phyloP scores from a whole-genome alignment of 805 yeast species.

The Teunomyces atbi region DNA sequence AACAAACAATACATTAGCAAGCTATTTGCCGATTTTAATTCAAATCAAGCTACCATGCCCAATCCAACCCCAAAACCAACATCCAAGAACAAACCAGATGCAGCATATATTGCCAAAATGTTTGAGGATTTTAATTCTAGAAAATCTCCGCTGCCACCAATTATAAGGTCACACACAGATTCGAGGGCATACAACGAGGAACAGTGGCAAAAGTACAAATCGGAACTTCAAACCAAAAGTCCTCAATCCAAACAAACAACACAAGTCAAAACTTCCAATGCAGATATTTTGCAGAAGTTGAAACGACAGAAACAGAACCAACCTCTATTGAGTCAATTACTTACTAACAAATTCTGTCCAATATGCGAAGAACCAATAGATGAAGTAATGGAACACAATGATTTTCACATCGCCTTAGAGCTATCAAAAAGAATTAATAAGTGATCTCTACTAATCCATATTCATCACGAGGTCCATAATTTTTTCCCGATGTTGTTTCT shows the following conservation, averaged over 20 bases:
- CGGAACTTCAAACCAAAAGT: background rate
- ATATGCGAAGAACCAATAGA: constrained; percentile 24
- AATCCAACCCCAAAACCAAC: background rate
- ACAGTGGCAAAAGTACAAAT: background rate
- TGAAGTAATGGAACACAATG: constrained; percentile 49
- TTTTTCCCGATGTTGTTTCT: constrained; percentile 52
- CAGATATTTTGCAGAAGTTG: constrained; percentile 9
- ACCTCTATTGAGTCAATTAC: constrained; percentile 15
- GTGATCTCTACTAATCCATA: constrained; percentile 22
- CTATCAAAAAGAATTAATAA: constrained; percentile 43
- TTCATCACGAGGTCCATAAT: constrained; percentile 55
- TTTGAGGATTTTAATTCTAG: background rate
- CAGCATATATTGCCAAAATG: constrained; percentile 1
- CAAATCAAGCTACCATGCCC: constrained; percentile 4
- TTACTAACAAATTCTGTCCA: constrained; percentile 22
- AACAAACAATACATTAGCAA: constrained; percentile 29
- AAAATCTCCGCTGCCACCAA: background rate
- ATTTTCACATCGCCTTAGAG: constrained; percentile 52
- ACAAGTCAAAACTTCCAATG: background rate
- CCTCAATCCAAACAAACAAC: background rate
- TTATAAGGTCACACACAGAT: background rate
- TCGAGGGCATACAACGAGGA: background rate
- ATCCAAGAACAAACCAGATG: constrained; percentile 1
- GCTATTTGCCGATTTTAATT: constrained; percentile 21
- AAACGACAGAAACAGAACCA: constrained; percentile 7